These are phyloP conservation scores for Tuber brumale DNA, from an alignment of 495 filamentous ascomycete genomes.

Conservation along the genomic window DNA sequence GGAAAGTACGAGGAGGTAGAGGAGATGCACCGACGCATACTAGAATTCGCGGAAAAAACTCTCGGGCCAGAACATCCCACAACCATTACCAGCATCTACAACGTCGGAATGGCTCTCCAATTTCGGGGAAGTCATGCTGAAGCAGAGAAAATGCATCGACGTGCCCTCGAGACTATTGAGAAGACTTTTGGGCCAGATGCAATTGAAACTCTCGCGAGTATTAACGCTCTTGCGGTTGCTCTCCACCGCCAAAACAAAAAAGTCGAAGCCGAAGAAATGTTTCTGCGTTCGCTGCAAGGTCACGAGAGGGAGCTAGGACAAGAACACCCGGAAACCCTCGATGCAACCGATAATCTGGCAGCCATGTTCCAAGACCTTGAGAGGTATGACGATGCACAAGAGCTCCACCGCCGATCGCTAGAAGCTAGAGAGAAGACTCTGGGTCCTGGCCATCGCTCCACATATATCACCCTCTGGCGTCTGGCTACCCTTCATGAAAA, in stretches of 20 bases:
- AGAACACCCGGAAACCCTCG: constrained; percentile 25
- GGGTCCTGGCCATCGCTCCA: constrained; percentile 11
- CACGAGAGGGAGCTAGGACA: constrained; percentile 17
- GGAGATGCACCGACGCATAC: too few relatives aligned
- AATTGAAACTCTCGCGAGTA: neutral
- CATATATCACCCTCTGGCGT: neutral
- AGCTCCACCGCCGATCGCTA: constrained; percentile 30
- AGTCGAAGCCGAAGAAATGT: constrained; percentile 27
- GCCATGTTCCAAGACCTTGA: constrained; percentile 14
- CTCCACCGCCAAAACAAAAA: neutral
- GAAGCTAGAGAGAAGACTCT: constrained; percentile 19
- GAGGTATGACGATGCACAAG: constrained; percentile 30
- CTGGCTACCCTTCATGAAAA: neutral
- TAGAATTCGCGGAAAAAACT: too few relatives aligned
- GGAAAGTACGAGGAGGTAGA: too few relatives aligned
- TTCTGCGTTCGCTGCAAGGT: constrained; percentile 13
- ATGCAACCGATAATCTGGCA: constrained; percentile 16
- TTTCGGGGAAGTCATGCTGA: too few relatives aligned
- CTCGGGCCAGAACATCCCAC: too few relatives aligned
- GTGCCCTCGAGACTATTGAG: too few relatives aligned
- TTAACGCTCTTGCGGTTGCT: neutral
- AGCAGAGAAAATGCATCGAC: too few relatives aligned
- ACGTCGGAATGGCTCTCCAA: too few relatives aligned
- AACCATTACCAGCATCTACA: too few relatives aligned
- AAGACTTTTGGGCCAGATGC: constrained; percentile 8